Base-by-base conservation (phyloP, 2,329 filamentous ascomycete genomes). In the Sarocladiaceae sp. region DNA sequence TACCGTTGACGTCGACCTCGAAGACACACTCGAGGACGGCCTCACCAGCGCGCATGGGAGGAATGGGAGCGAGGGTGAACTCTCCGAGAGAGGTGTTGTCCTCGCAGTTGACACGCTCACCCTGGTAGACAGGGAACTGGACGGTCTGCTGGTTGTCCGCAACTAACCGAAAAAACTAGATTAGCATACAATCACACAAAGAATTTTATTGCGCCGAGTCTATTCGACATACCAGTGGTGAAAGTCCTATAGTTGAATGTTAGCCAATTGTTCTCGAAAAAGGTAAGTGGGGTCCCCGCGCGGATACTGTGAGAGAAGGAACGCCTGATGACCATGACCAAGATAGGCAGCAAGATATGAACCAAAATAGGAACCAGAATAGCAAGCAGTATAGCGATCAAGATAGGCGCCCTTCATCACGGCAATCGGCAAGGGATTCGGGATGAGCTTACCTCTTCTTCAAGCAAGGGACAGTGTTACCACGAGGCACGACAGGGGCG, bases 1-100 rank as follows among this genome's bases (percentile, higher is more conserved):
- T 96, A 87, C 94, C 94, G 82, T 99, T 99, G 83, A 97, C 94
- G 64, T 99, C 94, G 69, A 99, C 94, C 80, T 99, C 94, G 77
- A 99, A 97, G 72, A 97, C 91, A 63, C 93, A 89, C 78, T 99
- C 94, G 42, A 99, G 88, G 60, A 96, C 92, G 63, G 94, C 89
- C 71, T 99, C 94, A 71, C 94, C 44, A 67, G 94, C 93, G 67
- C 86, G 87, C 90, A 97, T 75, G 79, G 92, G 74, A 80, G 93
- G 82, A 59, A 86, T 86, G 42, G 93, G 94, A 62, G 91, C 88
- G 57, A 99, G 80, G 55, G 93, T 97, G 76, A 97, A 99, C 77
- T 97, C 94, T 71, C 94, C 94, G 53, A 97, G 83, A 23, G 89
- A 96, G 59, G 93, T 97, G 83, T 99, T 99, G 74, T 97, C 92